Percentiles rank a stretch among this genome's conserved stretches.
These are phyloP conservation scores for Euryodendron excelsum DNA, from an alignment of 148 eudicot species.

Conservation along the genomic window DNA sequence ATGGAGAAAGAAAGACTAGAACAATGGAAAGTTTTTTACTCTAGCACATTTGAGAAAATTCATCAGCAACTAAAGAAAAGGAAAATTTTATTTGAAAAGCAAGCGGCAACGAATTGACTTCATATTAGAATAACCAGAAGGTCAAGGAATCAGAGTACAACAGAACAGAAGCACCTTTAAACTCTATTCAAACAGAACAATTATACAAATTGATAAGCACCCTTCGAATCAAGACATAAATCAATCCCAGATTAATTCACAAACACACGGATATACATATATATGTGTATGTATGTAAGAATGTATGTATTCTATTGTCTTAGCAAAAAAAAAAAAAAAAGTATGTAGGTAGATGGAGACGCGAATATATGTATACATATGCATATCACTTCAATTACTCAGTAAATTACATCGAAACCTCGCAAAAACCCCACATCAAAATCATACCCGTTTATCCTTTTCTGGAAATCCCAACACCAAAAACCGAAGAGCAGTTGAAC, in stretches of 20 bases:
- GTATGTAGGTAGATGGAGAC: no score
- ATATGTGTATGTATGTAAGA: no score
- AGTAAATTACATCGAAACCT: neutral
- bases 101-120: neutral
- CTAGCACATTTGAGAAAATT: neutral
- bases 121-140: neutral
- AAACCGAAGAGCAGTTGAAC: neutral
- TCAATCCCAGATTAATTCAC: neutral
- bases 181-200: neutral
- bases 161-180: neutral
- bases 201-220: neutral
- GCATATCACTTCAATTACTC: neutral
- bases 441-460: constrained; percentile 14
- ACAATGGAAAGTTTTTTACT: neutral
- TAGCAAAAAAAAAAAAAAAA: no score
- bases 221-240: neutral
- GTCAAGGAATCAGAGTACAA: neutral
- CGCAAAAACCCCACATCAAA: constrained; percentile 6
- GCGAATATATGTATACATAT: neutral
- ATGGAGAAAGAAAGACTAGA: neutral
- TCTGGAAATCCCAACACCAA: neutral
- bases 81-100: neutral
- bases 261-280: neutral
- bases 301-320: no score
- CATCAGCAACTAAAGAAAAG: neutral